Evolutionary conservation across 805 yeast species (phyloP), one percentile per base, ranked within the genome.

Genomic region (Tetrapisispora namnaoensis): DNA sequence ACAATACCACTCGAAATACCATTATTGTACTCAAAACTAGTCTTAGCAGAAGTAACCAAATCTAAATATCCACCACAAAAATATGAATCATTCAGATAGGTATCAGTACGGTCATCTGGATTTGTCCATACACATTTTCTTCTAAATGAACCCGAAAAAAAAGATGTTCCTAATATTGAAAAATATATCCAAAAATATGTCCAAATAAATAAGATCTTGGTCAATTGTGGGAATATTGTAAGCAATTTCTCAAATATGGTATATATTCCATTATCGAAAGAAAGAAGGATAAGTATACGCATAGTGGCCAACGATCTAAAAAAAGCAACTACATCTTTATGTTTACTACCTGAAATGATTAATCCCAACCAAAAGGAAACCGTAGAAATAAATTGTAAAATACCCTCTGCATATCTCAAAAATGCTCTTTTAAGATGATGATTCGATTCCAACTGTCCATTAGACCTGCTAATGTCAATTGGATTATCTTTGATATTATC

Each of bases 61-160:
- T 24, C 32, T 9, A 44, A 4, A 20, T 37, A 44, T 7, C 47
- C 42, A 7, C 47, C 47, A 30, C 47, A 44, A 37, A 28, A 44
- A 14, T 18, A 8, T 10, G 38, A 28, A 13, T 44, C 47, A 28
- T 44, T 7, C 30, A 4, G 17, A 28, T 44, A 44, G 2, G 14
- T 37, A 30, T 44, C 47, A 28, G 8, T 37, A 28, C 11, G 9
- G 28, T 44, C 47, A 18, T 27, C 38, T 27, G 47, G 47, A 20
- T 44, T 44, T 37, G 37, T 44, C 47, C 47, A 44, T 17, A 44
- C 30, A 37, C 47, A 44, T 14, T 13, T 18, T 28, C 42, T 44
- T 37, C 37, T 24, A 27, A 44, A 20, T 8, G 47, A 37, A 10
- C 47, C 47, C 14, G 30, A 17, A 28, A 44, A 44, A 35, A 44